Evolutionary conservation across 2,329 filamentous ascomycete genomes (phyloP).

Genomic region (Xylaria sp.): DNA sequence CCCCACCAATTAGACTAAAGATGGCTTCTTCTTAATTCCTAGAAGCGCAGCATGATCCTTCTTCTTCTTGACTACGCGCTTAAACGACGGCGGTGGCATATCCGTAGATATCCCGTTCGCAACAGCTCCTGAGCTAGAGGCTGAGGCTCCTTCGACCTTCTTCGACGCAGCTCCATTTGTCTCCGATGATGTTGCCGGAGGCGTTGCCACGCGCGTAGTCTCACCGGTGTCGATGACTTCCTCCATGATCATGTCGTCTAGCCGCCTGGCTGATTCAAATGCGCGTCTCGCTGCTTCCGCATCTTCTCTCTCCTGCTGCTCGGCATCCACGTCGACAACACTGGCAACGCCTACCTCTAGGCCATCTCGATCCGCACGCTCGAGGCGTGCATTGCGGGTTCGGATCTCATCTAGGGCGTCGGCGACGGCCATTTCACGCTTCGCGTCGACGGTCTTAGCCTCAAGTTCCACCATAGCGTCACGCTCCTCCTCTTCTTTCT

Average conservation of each 20-base stretch:
- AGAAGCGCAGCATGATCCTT: slow-evolving; percentile 80
- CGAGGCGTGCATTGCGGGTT: slow-evolving; percentile 87
- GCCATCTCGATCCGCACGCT: slow-evolving; percentile 77
- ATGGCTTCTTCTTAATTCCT: slow-evolving; percentile 87
- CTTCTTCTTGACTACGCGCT: slow-evolving; percentile 84
- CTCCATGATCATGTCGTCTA: slow-evolving; percentile 63
- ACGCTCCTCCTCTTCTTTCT: slow-evolving; percentile 79
- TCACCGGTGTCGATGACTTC: slow-evolving; percentile 51
- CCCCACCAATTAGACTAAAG: slow-evolving; percentile 57
- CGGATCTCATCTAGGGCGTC: slow-evolving; percentile 96
- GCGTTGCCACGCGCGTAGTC: slow-evolving; percentile 12
- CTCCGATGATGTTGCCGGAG: slow-evolving; percentile 14
- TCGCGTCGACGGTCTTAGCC: slow-evolving; percentile 91
- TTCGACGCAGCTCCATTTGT: slow-evolving; percentile 15
- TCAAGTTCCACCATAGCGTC: slow-evolving; percentile 97
- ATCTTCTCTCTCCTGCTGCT: slow-evolving; percentile 80
- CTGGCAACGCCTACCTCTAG: slow-evolving; percentile 66
- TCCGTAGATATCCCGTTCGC: slow-evolving; percentile 41
- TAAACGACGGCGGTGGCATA: slow-evolving; percentile 74
- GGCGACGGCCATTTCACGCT: slow-evolving; percentile 94
- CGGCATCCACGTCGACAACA: slow-evolving; percentile 68
- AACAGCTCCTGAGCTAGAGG: slow-evolving; percentile 40
- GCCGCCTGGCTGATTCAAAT: slow-evolving; percentile 73
- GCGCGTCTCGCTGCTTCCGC: slow-evolving; percentile 82
- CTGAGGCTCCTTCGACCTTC: slow-evolving; percentile 37